Evolutionary conservation across 345 rosid genomes (phyloP).

Genomic region (Kandelia obovata): DNA sequence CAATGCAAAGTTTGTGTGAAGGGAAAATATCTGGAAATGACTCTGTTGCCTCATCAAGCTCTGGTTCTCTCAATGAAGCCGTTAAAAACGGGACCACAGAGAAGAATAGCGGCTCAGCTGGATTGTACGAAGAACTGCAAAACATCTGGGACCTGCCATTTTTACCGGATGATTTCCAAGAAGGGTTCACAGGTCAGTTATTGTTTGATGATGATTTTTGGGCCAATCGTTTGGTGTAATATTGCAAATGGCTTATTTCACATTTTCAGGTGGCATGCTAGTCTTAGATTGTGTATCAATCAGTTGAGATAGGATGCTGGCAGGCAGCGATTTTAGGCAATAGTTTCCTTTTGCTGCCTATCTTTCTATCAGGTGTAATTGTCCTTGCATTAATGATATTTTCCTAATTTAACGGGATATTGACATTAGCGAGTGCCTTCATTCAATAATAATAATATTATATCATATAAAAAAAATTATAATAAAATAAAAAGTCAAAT

Average conservation of each 20-base stretch:
- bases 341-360: too few species aligned
- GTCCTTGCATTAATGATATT: too few species aligned
- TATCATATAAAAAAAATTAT: too few species aligned
- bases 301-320: too few species aligned
- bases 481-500: too few species aligned
- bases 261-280: not conserved
- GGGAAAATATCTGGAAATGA: not conserved
- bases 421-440: too few species aligned
- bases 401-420: too few species aligned
- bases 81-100: not conserved
- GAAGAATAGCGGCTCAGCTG: too few species aligned
- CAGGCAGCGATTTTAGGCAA: too few species aligned
- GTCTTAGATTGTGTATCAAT: not conserved
- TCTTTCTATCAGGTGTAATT: too few species aligned
- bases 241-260: not conserved
- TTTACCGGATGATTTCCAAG: not conserved
- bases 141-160: not conserved
- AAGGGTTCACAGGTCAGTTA: not conserved
- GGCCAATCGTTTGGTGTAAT: not conserved
- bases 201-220: not conserved
- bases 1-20: not conserved
- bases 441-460: too few species aligned
- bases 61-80: not conserved
- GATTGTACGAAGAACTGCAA: not conserved
- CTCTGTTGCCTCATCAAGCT: not conserved